Percentiles rank a stretch among this genome's conserved stretches.
phyloP scores from a whole-genome alignment of 192 early-diverging fungal species.

The Gonapodya prolifera region DNA sequence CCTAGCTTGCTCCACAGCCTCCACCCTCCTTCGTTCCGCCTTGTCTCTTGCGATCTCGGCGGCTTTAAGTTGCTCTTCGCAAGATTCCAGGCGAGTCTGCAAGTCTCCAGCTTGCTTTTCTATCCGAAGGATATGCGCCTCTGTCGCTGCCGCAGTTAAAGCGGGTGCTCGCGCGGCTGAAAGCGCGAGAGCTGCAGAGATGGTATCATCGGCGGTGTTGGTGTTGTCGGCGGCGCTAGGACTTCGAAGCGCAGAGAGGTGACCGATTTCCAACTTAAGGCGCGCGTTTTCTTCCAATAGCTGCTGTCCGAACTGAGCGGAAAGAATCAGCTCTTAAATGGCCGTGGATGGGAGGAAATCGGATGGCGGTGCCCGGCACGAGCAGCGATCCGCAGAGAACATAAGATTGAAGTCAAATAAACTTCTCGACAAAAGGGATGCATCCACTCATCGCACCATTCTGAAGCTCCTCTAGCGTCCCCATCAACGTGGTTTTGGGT shows the following conservation, averaged over 20 bases:
- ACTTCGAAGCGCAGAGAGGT: background rate
- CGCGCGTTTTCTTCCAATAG: constrained; percentile 13
- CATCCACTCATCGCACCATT: too few species aligned
- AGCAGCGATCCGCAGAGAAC: too few species aligned
- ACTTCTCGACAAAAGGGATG: too few species aligned
- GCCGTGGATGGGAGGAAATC: too few species aligned
- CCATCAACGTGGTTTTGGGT: too few species aligned
- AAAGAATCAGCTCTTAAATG: constrained; percentile 17
- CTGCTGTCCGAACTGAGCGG: constrained; percentile 19
- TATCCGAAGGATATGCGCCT: background rate
- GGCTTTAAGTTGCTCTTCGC: constrained; percentile 1
- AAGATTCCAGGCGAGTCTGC: constrained; percentile 3
- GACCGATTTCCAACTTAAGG: constrained; percentile 10
- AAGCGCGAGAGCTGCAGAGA: constrained; percentile 1
- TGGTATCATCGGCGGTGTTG: background rate
- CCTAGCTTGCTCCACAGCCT: background rate
- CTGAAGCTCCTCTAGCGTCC: too few species aligned
- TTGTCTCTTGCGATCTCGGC: background rate
- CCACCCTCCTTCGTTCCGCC: background rate
- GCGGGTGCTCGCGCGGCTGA: background rate
- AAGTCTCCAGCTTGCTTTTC: constrained; percentile 5
- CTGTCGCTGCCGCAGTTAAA: background rate
- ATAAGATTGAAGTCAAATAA: too few species aligned
- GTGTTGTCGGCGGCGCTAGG: background rate
- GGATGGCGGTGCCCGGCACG: too few species aligned